These are phyloP conservation scores for Pythium sukuiense DNA, from an alignment of 352 stramenopile genomes.

Conservation along the genomic window DNA sequence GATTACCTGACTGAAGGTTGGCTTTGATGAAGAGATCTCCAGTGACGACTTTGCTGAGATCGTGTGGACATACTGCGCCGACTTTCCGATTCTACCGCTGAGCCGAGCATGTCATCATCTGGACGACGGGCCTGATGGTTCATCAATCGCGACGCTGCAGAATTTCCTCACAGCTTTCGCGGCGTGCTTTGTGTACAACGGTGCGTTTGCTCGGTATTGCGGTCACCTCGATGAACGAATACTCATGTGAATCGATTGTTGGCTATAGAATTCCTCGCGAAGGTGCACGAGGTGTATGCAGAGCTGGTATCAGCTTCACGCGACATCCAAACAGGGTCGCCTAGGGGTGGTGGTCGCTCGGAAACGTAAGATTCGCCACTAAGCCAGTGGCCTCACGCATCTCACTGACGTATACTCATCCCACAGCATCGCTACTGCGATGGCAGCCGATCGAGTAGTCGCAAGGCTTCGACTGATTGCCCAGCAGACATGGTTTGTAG, in stretches of 20 bases:
- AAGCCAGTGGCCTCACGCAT: background rate
- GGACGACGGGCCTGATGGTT: conserved; percentile 32
- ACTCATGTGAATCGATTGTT: too few species aligned
- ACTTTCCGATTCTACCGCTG: conserved; percentile 45
- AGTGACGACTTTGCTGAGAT: conserved; percentile 61
- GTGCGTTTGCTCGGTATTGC: conserved; percentile 17
- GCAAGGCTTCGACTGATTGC: conserved; percentile 45
- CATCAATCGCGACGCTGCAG: conserved; percentile 29
- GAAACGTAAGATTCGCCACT: conserved; percentile 34
- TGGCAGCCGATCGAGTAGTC: conserved; percentile 48
- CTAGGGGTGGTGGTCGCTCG: conserved; percentile 26
- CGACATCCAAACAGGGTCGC: conserved; percentile 30
- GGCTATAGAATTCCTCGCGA: conserved; percentile 48
- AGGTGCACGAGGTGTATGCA: conserved; percentile 47
- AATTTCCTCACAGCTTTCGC: conserved; percentile 40
- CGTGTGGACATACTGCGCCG: conserved; percentile 53
- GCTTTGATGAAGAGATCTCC: conserved; percentile 38
- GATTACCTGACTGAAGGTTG: background rate
- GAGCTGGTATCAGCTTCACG: conserved; percentile 33
- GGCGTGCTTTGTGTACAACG: conserved; percentile 54
- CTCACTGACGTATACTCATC: background rate
- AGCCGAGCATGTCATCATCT: conserved; percentile 45
- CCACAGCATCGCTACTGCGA: conserved; percentile 45
- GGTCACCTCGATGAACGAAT: too few species aligned
- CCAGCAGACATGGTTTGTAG: conserved; percentile 42